Evolutionary conservation across 306 rosid species (phyloP).

Genomic region (Prunus padus): DNA sequence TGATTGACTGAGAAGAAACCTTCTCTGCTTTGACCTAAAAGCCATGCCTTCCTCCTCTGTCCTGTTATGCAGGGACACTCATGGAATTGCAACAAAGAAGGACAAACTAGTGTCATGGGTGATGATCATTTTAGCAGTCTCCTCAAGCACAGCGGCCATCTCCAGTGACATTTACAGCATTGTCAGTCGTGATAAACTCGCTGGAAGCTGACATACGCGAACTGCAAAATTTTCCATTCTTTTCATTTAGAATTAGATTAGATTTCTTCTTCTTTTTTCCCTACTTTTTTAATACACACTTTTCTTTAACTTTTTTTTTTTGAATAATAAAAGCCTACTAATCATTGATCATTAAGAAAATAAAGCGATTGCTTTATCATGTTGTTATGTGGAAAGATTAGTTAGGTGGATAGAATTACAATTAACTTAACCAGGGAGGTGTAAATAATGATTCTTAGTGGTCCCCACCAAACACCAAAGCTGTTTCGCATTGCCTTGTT

Average conservation of each 20-base stretch:
- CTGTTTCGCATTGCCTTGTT: neutral
- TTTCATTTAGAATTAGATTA: neutral
- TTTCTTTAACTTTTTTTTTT: too few species aligned
- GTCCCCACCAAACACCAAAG: neutral
- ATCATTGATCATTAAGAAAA: neutral
- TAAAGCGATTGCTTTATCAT: neutral
- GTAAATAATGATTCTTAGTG: neutral
- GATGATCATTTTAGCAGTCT: constrained; percentile 58
- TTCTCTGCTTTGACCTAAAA: too few species aligned
- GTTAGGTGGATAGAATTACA: neutral
- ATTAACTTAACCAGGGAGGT: neutral
- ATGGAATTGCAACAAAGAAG: constrained; percentile 59
- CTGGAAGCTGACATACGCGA: constrained; percentile 26
- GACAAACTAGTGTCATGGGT: constrained; percentile 53
- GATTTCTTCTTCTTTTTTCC: neutral
- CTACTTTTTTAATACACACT: neutral
- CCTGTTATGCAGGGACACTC: constrained; percentile 49
- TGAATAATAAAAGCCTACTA: neutral
- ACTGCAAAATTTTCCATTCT: neutral
- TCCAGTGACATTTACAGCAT: constrained; percentile 56
- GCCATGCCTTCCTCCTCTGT: neutral
- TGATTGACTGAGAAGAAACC: neutral
- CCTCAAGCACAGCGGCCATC: constrained; percentile 60
- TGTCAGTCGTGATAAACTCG: constrained; percentile 26
- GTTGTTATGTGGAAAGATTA: neutral